Evolutionary conservation across 345 rosid species (phyloP).

Genomic region (sweet orange (Citrus sinensis)): DVS_A1.0 CM039166.1:12227001-12227500

Average conservation of each 20-base stretch:
- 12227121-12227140: slow-evolving; percentile 35
- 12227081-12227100: slow-evolving; percentile 39
- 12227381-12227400: slow-evolving; percentile 1
- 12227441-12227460: not conserved
- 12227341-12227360: slow-evolving; percentile 15
- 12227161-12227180: slow-evolving; percentile 37
- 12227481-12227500: not conserved
- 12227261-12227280: slow-evolving; percentile 35
- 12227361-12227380: not conserved
- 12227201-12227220: slow-evolving; percentile 59
- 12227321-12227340: slow-evolving; percentile 27
- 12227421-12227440: slow-evolving; percentile 8
- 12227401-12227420: slow-evolving; percentile 9
- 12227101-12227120: slow-evolving; percentile 28
- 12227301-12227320: slow-evolving; percentile 29
- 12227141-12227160: slow-evolving; percentile 18
- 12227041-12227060: slow-evolving; percentile 31
- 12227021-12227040: slow-evolving; percentile 13
- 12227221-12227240: slow-evolving; percentile 66
- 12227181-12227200: slow-evolving; percentile 70
- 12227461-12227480: not conserved
- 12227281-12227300: slow-evolving; percentile 24
- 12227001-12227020: slow-evolving; percentile 22
- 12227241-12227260: slow-evolving; percentile 33
- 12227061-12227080: slow-evolving; percentile 29